phyloP scores from a whole-genome alignment of 495 filamentous ascomycete species.

The Cetradonia linearis region DNA sequence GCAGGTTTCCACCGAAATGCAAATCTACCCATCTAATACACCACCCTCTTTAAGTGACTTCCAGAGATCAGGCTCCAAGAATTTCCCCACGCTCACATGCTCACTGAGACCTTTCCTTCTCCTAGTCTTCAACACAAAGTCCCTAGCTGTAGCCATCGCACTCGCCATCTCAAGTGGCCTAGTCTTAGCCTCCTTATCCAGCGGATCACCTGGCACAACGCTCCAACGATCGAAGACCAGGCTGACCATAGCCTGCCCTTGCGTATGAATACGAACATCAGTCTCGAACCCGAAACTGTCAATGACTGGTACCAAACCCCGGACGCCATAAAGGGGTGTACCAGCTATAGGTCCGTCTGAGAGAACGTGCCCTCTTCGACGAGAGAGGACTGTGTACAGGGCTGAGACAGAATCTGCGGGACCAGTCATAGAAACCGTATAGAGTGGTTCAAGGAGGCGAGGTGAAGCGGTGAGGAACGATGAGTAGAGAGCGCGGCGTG shows the following conservation, averaged over 20 bases:
- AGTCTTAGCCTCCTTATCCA: slow-evolving; percentile 75
- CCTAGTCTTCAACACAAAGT: slow-evolving; percentile 94
- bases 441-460: slow-evolving; percentile 91
- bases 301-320: slow-evolving; percentile 86
- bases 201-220: slow-evolving; percentile 87
- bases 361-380: slow-evolving; percentile 83
- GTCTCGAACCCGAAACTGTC: slow-evolving; percentile 97
- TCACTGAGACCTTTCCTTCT: slow-evolving; percentile 88
- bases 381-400: slow-evolving; percentile 83
- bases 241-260: slow-evolving; percentile 79
- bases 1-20: background rate
- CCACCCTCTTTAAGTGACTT: slow-evolving; percentile 80
- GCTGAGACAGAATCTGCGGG: slow-evolving; percentile 81
- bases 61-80: slow-evolving; percentile 89
- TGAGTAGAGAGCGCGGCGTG: slow-evolving; percentile 81
- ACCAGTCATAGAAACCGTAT: slow-evolving; percentile 82
- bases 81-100: slow-evolving; percentile 90
- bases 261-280: slow-evolving; percentile 89
- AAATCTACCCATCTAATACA: slow-evolving; percentile 55
- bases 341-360: slow-evolving; percentile 88
- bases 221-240: slow-evolving; percentile 95
- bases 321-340: slow-evolving; percentile 87
- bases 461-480: slow-evolving; percentile 96
- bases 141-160: slow-evolving; percentile 78
- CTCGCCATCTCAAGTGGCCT: slow-evolving; percentile 77